Evolutionary conservation across 192 early-diverging fungal genomes (phyloP), one percentile per base, ranked within the genome.

Genomic region (Coemansia sp.): DNA sequence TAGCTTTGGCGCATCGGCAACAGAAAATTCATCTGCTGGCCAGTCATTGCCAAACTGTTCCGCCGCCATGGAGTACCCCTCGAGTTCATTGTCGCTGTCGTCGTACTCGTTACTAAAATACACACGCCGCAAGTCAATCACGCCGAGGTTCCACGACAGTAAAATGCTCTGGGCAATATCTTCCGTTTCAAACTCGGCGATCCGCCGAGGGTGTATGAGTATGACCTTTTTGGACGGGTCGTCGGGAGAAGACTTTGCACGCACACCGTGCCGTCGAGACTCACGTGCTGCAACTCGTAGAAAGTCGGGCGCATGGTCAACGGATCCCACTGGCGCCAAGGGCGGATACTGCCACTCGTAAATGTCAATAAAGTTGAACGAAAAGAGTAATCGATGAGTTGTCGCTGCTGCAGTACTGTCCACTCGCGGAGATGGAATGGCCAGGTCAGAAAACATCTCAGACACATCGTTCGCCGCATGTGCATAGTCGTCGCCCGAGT

Each of bases 311-410:
- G 70, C 79, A 1, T 10, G 21, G 3, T 65, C 79, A 4, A 44
- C 47, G 2, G 63, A 39, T 46, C 73, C 74, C 11, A 39, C 7
- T 13, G 66, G 50, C 11, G 64, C 70, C 21, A 70, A 66, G 26
- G 72, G 71, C 4, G 79, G 79, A 42, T 70, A 82, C 39, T 76
- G 72, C 79, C 79, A 82, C 52, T 70, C 66, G 63, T 76, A 82
- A 3, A 82, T 65, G 60, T 82, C 79, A 42, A 82, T 42, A 50
- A 82, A 72, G 42, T 77, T 75, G 55, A 82, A 82, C 26, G 46
- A 52, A 23, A 80, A 82, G 37, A 52, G 70, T 1, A 30, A 47
- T 21, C 40, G 43, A 14, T 59, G 67, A 5, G 38, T 13, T 4
- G 23, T 4, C 49, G 10, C 49, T 14, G 26, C 4, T 2, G 52